Conservation (phyloP, 2,329 filamentous ascomycete species). For the Plectosphaerella cucumerina region DNA sequence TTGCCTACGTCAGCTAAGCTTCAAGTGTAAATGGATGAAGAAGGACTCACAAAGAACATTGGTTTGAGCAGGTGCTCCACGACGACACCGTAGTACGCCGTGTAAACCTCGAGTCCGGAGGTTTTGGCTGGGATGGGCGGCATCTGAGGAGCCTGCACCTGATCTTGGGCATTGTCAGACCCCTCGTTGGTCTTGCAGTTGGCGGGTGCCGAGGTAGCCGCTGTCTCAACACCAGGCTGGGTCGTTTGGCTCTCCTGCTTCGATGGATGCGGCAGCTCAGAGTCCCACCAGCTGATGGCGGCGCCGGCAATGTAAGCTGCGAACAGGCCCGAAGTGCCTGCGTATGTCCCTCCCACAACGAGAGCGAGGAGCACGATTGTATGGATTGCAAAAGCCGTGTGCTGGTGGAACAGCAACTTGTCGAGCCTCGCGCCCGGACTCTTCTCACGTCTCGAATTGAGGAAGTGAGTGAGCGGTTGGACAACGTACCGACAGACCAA, state of each 20-base stretch:
- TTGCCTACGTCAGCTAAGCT: conserved; percentile 13
- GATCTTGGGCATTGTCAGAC: background rate
- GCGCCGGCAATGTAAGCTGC: conserved; percentile 61
- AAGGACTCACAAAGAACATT: conserved; percentile 62
- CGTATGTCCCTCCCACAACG: conserved; percentile 49
- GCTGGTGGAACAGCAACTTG: conserved; percentile 17
- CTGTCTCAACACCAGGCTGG: background rate
- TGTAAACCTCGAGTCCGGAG: conserved; percentile 23
- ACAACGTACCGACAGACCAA: conserved; percentile 41
- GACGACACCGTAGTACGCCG: conserved; percentile 32
- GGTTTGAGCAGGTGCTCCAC: conserved; percentile 57
- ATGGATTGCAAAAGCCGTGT: conserved; percentile 40
- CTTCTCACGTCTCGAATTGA: conserved; percentile 26
- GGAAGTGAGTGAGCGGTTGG: conserved; percentile 30
- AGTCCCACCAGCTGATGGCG: conserved; percentile 56
- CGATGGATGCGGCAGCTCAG: conserved; percentile 20
- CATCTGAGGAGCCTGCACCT: background rate
- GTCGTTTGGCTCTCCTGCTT: background rate
- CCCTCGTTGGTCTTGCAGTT: background rate
- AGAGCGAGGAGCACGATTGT: conserved; percentile 44
- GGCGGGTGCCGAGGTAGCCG: background rate
- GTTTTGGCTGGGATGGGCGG: background rate
- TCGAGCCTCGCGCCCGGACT: conserved; percentile 16
- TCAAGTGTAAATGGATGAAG: background rate
- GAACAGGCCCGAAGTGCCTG: conserved; percentile 59